A percentile compares a stretch with the other conserved stretches of the same genome.
Conservation (phyloP, 306 rosid genomes). For the Albizia julibrissin region DNA sequence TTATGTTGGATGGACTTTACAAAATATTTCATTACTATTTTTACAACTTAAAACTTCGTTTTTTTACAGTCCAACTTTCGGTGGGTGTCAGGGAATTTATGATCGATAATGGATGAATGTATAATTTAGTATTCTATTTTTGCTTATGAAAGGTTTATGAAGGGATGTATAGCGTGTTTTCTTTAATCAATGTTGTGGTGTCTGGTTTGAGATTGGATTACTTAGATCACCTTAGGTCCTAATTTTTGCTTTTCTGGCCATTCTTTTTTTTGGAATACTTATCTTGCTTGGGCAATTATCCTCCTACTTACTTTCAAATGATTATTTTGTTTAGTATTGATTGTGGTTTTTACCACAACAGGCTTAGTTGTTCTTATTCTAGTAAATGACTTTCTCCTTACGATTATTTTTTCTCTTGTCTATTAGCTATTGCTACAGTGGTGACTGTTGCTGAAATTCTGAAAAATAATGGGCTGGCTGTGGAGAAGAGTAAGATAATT, state of each 20-base stretch:
- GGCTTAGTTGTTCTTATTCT: not conserved
- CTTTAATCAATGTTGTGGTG: not conserved
- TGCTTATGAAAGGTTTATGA: not conserved
- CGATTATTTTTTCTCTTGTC: not conserved
- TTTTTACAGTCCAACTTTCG: not conserved
- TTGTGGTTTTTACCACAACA: too few relatives aligned
- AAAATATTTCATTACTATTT: too few relatives aligned
- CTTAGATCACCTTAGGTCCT: not conserved
- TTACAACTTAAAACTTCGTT: too few relatives aligned
- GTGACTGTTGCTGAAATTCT: conserved; percentile 68
- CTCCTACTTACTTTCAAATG: not conserved
- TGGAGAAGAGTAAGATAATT: conserved; percentile 58
- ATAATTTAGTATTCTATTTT: not conserved
- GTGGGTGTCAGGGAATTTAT: too few relatives aligned
- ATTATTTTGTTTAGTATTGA: not conserved
- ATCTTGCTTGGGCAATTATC: not conserved
- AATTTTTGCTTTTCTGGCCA: not conserved
- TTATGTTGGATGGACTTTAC: too few relatives aligned
- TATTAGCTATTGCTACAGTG: conserved; percentile 60
- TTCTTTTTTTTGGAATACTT: not conserved
- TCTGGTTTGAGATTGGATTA: not conserved
- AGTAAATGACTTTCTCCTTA: not conserved
- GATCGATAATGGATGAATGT: too few relatives aligned
- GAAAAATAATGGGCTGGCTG: conserved; percentile 64
- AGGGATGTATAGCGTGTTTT: not conserved